Evolutionary conservation across 495 filamentous ascomycete genomes (phyloP), one percentile per base, ranked within the genome.

Genomic region (Penicillium lividum): DNA sequence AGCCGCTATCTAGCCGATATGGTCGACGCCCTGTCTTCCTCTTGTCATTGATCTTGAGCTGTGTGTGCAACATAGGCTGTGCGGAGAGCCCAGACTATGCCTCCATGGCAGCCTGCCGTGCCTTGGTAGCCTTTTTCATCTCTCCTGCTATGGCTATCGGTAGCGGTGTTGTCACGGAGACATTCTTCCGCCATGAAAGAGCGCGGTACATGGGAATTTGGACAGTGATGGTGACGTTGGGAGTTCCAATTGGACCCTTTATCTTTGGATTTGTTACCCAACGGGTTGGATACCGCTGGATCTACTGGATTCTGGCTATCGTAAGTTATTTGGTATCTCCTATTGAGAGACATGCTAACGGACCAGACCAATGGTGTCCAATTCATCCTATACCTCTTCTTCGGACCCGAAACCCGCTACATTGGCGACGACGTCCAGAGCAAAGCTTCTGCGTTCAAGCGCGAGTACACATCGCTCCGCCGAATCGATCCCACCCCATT

Each of bases 351-450:
- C 18, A 57, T 8, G 15, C 2, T 52, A 36, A 52, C 1, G 3
- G 9, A 49, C 5, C 40, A 83, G 80, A 82, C 71, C 47, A 85
- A 85, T 57, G 80, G 62, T 7, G 69, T 72, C 28, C 73, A 84
- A 60, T 77, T 84, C 47, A 64, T 86, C 33, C 63, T 81, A 2
- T 85, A 79, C 49, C 45, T 84, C 50, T 77, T 83, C 72, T 73
- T 84, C 56, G 78, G 80, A n/a, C 79, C 80, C 1, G 83, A 86
- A 69, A 83, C 83, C 8, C 80, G 77, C 40, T 85, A 84, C 54
- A 65, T 81, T 43, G 70, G 69, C 42, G 44, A 53, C 29, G 61
- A 70, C 25, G 51, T 68, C 1, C 33, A 68, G 6, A 59, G 69
- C 8, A 30, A 52, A 33, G 63, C 62, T 2, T 74, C 77, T 7